phyloP scores from a whole-genome alignment of 306 rosid species.

The Amphicarpaea edgeworthii region DNA sequence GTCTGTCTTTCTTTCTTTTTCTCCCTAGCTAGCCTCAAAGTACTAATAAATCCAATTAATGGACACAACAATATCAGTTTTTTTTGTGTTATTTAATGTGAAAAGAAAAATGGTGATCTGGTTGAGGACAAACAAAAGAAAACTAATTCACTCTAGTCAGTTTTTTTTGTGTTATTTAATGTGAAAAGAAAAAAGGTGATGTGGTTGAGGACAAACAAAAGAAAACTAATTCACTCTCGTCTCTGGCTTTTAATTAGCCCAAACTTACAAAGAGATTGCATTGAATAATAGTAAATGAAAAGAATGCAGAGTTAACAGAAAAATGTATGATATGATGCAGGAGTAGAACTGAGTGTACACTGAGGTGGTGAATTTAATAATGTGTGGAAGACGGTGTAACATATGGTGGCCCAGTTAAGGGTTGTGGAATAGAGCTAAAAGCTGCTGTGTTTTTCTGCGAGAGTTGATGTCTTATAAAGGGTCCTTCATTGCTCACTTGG shows the following conservation, averaged over 20 bases:
- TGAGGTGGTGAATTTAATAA: constrained; percentile 74
- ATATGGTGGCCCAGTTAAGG: constrained; percentile 62
- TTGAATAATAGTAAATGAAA: constrained; percentile 29
- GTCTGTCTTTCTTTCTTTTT: not conserved
- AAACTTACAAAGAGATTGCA: constrained; percentile 29
- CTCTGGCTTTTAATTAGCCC: constrained; percentile 36
- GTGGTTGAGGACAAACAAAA: constrained; percentile 19
- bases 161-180: constrained; percentile 36
- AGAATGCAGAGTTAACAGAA: constrained; percentile 34
- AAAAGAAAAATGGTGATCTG: constrained; percentile 9
- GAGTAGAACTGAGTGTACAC: constrained; percentile 15
- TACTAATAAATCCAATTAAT: constrained; percentile 18
- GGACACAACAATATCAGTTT: constrained; percentile 22
- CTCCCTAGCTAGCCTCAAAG: not conserved
- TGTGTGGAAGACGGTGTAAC: constrained; percentile 60
- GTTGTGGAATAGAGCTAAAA: constrained; percentile 57
- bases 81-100: constrained; percentile 30
- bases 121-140: constrained; percentile 22
- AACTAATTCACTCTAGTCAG: too few species aligned
- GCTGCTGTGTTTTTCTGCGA: constrained; percentile 47
- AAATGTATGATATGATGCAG: constrained; percentile 42
- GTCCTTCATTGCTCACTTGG: constrained; percentile 29
- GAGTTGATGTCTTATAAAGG: constrained; percentile 56
- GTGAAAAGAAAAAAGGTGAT: not conserved
- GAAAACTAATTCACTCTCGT: not conserved